Evolutionary conservation across 2,329 filamentous ascomycete species (phyloP), one percentile per base, ranked within the genome.

Genomic region (Cytospora piceae): DNA sequence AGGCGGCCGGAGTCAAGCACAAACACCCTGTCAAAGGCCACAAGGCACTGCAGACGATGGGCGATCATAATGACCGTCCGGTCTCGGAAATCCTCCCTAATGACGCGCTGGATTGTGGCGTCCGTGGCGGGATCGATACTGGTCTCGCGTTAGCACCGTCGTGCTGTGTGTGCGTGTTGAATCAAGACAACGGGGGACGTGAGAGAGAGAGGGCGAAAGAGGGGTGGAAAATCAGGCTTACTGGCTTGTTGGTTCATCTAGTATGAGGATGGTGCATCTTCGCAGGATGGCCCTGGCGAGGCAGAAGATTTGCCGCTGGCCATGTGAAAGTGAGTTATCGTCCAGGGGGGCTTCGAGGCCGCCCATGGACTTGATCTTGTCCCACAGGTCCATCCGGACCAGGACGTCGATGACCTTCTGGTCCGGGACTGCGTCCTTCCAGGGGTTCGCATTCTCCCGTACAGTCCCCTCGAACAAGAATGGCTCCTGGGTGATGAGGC

Each of bases 281-380:
- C 73, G 70, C 46, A 79, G 65, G 3, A 80, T 67, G 0, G 80
- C 77, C 27, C 80, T 72, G 0, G 78, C 77, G 7, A 82, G 69
- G 37, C 78, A 78, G 63, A 84, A 77, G 2, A 83, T 73, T 67
- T 84, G 81, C 53, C 76, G 73, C 72, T 84, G 78, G 1, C 81
- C 81, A 37, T 79, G 53, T 1, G 58, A 66, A 5, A 67, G 58
- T 15, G 12, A 39, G 39, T 32, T 58, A 17, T 52, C 59, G 7
- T 56, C 39, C 20, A 55, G 39, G 11, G 54, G 63, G 31, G 32
- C 24, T 11, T 42, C n/a, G 1, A 66, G 64, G 12, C 49, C 39
- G 22, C 58, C 62, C 31, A 61, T 32, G 3, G 29, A 24, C 17
- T 58, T 57, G n/a, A 61, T 31, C 1, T 58, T 20, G 54, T 61